Evolutionary conservation across 106 monocot genomes (phyloP).

Genomic region (Phalaenopsis aphrodite): DNA sequence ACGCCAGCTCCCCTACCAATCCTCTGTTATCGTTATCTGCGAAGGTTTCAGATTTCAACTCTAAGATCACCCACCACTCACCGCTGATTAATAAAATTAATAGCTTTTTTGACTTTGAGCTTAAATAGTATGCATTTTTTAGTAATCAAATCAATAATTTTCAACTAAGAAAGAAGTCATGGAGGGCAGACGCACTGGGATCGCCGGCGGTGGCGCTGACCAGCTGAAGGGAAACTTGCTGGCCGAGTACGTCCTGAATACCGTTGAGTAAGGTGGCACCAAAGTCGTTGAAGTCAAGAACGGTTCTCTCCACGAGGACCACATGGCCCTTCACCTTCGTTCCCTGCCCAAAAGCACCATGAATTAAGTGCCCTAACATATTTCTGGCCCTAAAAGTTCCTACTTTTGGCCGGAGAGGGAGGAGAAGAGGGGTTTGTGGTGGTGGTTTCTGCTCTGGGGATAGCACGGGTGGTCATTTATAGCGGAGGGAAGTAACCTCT

Average conservation of each 20-base stretch:
- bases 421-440: neutral
- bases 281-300: slow-evolving; percentile 24
- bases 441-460: no score
- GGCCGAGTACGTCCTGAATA: slow-evolving; percentile 26
- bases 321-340: slow-evolving; percentile 10
- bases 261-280: slow-evolving; percentile 21
- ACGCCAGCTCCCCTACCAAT: slow-evolving; percentile 16
- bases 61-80: slow-evolving; percentile 16
- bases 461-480: no score
- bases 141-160: no score
- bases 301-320: slow-evolving; percentile 32
- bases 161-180: no score
- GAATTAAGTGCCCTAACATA: neutral
- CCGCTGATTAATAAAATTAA: neutral
- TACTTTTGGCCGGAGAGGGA: neutral
- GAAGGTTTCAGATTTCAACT: neutral
- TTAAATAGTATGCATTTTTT: no score
- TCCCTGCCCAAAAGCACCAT: neutral
- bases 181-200: slow-evolving; percentile 2
- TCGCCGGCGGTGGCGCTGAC: slow-evolving; percentile 17
- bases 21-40: slow-evolving; percentile 32
- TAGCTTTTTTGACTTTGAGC: neutral
- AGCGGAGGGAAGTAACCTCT: neutral
- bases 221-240: slow-evolving; percentile 15
- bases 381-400: neutral